Percentiles rank a stretch among this genome's conserved stretches.
These are phyloP conservation scores for Leishmania mexicana DNA, from an alignment of 208 protist genomes.

Conservation along the genomic window DNA sequence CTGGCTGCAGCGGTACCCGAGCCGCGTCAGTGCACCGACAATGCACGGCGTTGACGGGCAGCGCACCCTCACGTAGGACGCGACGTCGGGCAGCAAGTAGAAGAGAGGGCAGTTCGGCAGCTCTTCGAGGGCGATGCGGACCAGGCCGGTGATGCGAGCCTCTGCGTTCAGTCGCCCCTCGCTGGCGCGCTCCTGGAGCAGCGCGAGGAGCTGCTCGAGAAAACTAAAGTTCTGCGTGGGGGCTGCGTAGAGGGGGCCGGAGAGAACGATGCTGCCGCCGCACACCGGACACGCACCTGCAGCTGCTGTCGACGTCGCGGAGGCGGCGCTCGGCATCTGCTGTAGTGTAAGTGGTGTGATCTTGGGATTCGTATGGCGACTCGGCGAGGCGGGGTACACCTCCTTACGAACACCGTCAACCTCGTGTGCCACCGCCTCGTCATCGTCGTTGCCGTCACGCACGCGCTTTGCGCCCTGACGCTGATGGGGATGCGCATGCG, in stretches of 20 bases:
- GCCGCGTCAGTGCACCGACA: constrained; percentile 71
- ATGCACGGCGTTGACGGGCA: constrained; percentile 78
- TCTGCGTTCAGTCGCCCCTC: constrained; percentile 52
- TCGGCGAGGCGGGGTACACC: constrained; percentile 44
- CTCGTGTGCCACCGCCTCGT: background rate
- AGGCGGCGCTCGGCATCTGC: constrained; percentile 13
- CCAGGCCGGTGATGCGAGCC: constrained; percentile 84
- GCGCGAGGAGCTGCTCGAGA: constrained; percentile 62
- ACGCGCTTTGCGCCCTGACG: background rate
- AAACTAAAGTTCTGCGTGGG: constrained; percentile 90
- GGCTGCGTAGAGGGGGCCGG: constrained; percentile 94
- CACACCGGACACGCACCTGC: constrained; percentile 74
- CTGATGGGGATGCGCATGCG: background rate
- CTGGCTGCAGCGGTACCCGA: constrained; percentile 90
- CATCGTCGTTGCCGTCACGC: background rate
- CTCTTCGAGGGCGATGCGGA: constrained; percentile 85
- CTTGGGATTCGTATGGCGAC: constrained; percentile 50
- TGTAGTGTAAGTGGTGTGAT: constrained; percentile 43
- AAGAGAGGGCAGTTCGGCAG: constrained; percentile 90
- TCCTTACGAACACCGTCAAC: constrained; percentile 24
- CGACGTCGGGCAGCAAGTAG: constrained; percentile 72
- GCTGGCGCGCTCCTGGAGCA: constrained; percentile 70
- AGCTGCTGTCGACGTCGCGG: background rate
- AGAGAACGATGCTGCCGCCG: constrained; percentile 72
- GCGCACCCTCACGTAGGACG: constrained; percentile 74